These are phyloP conservation scores for Periglandula ipomoeae DNA, from an alignment of 2,329 filamentous ascomycete genomes.

Conservation along the genomic window DNA sequence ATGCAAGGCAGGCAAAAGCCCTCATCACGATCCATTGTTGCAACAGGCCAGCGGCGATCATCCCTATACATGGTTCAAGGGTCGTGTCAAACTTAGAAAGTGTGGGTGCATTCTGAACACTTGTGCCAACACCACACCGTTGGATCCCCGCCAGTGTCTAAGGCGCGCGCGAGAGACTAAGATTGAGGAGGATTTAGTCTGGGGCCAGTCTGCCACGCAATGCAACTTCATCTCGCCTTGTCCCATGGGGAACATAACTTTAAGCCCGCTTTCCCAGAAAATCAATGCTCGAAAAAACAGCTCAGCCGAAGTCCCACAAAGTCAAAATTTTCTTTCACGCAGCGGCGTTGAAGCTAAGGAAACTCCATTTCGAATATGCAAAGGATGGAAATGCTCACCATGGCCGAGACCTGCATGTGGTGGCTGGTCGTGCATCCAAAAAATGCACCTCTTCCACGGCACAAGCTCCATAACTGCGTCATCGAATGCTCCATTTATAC, in stretches of 20 bases:
- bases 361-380: neutral
- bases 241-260: neutral
- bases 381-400: neutral
- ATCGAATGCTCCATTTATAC: neutral
- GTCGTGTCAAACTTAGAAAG: neutral
- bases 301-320: neutral
- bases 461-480: neutral
- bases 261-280: neutral
- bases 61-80: neutral
- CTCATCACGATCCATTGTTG: neutral
- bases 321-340: neutral
- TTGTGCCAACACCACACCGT: neutral
- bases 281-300: too few relatives aligned
- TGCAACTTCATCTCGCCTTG: neutral
- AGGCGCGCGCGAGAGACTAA: neutral
- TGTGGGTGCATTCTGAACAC: neutral
- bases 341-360: too few relatives aligned
- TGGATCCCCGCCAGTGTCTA: neutral
- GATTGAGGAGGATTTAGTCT: neutral
- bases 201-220: neutral
- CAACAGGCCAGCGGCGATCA: neutral
- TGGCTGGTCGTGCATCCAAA: neutral
- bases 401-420: neutral
- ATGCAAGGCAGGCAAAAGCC: neutral
- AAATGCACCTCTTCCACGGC: neutral